Evolutionary conservation across 805 yeast species (phyloP).

Genomic region (Kregervanrija delftensis): DNA sequence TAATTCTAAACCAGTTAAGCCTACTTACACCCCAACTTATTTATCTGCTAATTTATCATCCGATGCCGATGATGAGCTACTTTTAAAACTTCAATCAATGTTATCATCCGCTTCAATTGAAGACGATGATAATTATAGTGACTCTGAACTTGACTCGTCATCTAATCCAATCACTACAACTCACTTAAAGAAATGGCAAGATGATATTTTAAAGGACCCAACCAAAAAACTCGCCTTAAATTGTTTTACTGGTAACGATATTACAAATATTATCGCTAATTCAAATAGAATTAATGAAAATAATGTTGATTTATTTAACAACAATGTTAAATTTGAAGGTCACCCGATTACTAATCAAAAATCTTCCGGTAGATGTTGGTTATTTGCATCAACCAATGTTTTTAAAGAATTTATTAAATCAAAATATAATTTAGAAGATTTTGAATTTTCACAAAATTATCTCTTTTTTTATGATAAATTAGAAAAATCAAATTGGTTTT

Average conservation of each 20-base stretch:
- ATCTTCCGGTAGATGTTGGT: constrained; percentile 82
- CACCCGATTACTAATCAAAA: constrained; percentile 70
- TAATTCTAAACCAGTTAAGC: constrained; percentile 14
- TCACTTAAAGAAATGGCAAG: constrained; percentile 39
- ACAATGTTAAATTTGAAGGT: constrained; percentile 42
- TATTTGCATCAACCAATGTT: constrained; percentile 78
- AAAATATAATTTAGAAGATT: constrained; percentile 54
- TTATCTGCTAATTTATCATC: constrained; percentile 8
- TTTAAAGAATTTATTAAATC: constrained; percentile 60
- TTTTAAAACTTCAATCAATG: constrained; percentile 24
- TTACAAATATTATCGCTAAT: constrained; percentile 36
- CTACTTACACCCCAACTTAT: constrained; percentile 14
- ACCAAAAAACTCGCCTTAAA: constrained; percentile 48
- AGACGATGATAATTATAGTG: not conserved
- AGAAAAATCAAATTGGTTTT: constrained; percentile 76
- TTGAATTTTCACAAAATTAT: constrained; percentile 77
- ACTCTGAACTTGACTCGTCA: constrained; percentile 1
- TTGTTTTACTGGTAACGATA: constrained; percentile 43
- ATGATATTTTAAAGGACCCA: constrained; percentile 35
- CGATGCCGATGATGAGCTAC: constrained; percentile 25
- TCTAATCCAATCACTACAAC: constrained; percentile 27
- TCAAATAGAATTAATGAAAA: constrained; percentile 22
- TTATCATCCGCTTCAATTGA: constrained; percentile 2
- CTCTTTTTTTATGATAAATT: constrained; percentile 80
- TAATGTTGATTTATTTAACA: constrained; percentile 37